phyloP scores from a whole-genome alignment of 768 basidiomycete species.

The Nidularia pulvinata region DNA sequence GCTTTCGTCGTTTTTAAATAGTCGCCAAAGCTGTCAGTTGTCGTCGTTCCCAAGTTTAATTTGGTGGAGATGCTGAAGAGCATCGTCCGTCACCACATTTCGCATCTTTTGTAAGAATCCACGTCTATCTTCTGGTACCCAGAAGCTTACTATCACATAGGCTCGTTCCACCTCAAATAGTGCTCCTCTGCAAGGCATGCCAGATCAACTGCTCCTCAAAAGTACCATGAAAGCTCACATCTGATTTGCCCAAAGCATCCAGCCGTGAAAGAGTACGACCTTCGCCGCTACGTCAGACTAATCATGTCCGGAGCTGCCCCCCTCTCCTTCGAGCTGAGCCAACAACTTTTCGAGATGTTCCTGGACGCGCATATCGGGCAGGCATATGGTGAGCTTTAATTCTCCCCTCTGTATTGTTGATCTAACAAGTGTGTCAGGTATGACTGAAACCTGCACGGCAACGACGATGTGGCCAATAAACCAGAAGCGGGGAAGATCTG shows the following conservation, averaged over 20 bases:
- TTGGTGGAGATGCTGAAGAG: constrained; percentile 62
- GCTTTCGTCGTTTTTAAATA: not conserved
- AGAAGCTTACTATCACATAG: constrained; percentile 19
- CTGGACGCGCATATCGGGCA: constrained; percentile 57
- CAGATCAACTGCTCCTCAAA: not conserved
- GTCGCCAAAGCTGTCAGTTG: constrained; percentile 40
- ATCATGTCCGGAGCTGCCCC: constrained; percentile 63
- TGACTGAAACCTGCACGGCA: constrained; percentile 65
- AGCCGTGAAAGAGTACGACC: constrained; percentile 46
- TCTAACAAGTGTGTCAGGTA: constrained; percentile 33
- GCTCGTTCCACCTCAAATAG: constrained; percentile 56
- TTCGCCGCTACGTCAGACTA: constrained; percentile 37
- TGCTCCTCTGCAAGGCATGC: constrained; percentile 55
- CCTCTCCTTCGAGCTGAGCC: constrained; percentile 50
- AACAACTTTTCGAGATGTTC: constrained; percentile 46
- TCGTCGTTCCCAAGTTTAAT: constrained; percentile 63
- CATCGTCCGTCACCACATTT: constrained; percentile 56
- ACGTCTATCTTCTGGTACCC: not conserved
- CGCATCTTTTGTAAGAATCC: constrained; percentile 43
- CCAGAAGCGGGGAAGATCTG: constrained; percentile 47
- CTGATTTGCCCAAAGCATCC: constrained; percentile 36
- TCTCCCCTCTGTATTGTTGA: not conserved
- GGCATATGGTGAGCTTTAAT: constrained; percentile 41
- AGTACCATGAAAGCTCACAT: not conserved
- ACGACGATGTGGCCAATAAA: constrained; percentile 47